phyloP scores from a whole-genome alignment of 2,329 filamentous ascomycete genomes.

The Pestalotiopsis sp. region DNA sequence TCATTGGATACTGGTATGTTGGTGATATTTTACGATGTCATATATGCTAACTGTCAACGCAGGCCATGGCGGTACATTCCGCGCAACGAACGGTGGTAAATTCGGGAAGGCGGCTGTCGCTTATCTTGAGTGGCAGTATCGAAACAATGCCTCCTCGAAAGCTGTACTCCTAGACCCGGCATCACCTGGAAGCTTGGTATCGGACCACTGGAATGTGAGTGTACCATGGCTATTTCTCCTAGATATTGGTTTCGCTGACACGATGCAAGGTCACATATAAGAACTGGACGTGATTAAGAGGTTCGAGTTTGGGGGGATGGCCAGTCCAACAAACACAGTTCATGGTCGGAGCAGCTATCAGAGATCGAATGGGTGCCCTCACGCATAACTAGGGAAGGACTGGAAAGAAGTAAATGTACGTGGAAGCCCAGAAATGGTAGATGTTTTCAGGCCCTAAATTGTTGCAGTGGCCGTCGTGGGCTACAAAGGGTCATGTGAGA shows the following conservation, averaged over 20 bases:
- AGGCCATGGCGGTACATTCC: conserved; percentile 24
- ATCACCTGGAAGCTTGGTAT: not conserved
- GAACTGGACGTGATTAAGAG: not conserved
- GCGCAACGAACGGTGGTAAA: conserved; percentile 24
- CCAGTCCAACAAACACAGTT: not conserved
- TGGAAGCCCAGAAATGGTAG: too few species aligned
- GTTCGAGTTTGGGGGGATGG: not conserved
- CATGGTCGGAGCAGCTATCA: not conserved
- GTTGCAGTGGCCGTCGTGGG: too few species aligned
- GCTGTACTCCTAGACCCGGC: not conserved
- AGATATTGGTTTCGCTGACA: not conserved
- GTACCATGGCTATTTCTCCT: not conserved
- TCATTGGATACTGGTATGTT: conserved; percentile 18
- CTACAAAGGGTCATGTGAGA: too few species aligned
- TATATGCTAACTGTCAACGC: not conserved
- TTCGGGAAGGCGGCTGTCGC: conserved; percentile 20
- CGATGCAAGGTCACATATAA: not conserved
- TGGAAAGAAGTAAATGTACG: too few species aligned
- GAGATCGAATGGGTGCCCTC: not conserved
- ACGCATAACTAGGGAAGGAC: too few species aligned
- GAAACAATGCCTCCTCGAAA: conserved; percentile 11
- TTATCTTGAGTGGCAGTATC: conserved; percentile 24
- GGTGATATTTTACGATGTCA: not conserved
- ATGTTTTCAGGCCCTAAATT: too few species aligned
- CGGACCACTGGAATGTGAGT: conserved; percentile 2